phyloP scores from a whole-genome alignment of 495 filamentous ascomycete species.

The Neohortaea acidophila region DNA sequence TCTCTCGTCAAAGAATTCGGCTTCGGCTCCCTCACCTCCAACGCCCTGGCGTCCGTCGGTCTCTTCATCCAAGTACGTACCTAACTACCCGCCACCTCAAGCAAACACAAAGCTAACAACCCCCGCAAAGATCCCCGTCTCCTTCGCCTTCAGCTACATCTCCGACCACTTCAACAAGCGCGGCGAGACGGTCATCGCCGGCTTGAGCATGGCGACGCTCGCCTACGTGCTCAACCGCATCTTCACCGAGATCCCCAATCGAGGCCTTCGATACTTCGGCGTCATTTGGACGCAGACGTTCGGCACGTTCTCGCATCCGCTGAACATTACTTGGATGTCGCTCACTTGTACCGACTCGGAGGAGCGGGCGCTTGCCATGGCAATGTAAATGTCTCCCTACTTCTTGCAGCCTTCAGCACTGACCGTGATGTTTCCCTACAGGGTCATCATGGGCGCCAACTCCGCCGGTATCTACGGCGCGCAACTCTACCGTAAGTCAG shows the following conservation, averaged over 20 bases:
- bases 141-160: conserved; percentile 31
- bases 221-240: conserved; percentile 31
- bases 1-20: conserved; percentile 27
- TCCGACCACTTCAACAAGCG: conserved; percentile 29
- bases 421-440: too few relatives aligned
- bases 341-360: conserved; percentile 33
- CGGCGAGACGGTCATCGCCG: conserved; percentile 22
- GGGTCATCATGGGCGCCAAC: conserved; percentile 19
- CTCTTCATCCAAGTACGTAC: conserved; percentile 23
- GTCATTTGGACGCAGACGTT: conserved; percentile 39
- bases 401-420: too few relatives aligned
- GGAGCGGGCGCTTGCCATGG: conserved; percentile 37
- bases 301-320: conserved; percentile 31
- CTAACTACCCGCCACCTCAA: too few relatives aligned
- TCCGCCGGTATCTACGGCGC: conserved; percentile 16
- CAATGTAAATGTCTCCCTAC: conserved; percentile 22
- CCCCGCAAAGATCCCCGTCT: conserved; percentile 37
- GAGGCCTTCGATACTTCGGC: conserved; percentile 26
- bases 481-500: conserved; percentile 18
- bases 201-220: conserved; percentile 17
- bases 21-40: conserved; percentile 22
- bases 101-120: too few relatives aligned
- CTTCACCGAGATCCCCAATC: conserved; percentile 18
- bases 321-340: conserved; percentile 36
- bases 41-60: conserved; percentile 28